These are phyloP conservation scores for Hordeum pubiflorum DNA, from an alignment of 202 grass and related monocot species.

Conservation along the genomic window DNA sequence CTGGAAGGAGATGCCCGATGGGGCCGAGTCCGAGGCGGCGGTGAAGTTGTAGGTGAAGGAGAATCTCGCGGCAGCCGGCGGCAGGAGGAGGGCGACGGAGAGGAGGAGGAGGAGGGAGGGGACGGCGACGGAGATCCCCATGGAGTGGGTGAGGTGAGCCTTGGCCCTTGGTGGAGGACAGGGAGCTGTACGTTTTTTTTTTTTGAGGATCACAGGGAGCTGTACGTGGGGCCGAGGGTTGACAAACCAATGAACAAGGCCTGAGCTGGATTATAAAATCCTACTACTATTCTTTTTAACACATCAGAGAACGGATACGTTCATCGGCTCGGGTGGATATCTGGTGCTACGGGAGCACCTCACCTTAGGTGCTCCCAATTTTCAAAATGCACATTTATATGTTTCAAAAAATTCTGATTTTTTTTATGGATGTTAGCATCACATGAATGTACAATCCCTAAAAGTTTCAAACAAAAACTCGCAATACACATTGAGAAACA, in stretches of 20 bases:
- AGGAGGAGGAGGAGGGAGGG: neutral
- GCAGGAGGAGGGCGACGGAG: neutral
- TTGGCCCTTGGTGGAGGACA: neutral
- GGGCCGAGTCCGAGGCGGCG: conserved; percentile 24
- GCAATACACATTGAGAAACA: too few species aligned
- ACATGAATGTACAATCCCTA: too few species aligned
- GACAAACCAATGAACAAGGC: neutral
- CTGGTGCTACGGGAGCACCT: too few species aligned
- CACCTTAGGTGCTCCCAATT: too few species aligned
- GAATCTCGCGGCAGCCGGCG: conserved; percentile 26
- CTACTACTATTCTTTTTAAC: too few species aligned
- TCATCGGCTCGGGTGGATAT: too few species aligned
- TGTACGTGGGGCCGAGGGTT: neutral
- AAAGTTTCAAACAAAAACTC: too few species aligned
- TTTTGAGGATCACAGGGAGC: neutral
- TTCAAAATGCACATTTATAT: too few species aligned
- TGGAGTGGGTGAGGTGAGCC: neutral
- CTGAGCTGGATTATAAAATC: neutral
- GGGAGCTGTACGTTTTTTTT: too few species aligned
- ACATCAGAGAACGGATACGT: too few species aligned
- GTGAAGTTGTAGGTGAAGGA: conserved; percentile 65
- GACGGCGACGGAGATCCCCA: conserved; percentile 8
- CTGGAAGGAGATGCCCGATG: conserved; percentile 57
- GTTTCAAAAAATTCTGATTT: too few species aligned
- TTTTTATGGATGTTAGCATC: too few species aligned